Conservation (phyloP, 1,139 yeast species). For the Sugiyamaella novakii region DNA sequence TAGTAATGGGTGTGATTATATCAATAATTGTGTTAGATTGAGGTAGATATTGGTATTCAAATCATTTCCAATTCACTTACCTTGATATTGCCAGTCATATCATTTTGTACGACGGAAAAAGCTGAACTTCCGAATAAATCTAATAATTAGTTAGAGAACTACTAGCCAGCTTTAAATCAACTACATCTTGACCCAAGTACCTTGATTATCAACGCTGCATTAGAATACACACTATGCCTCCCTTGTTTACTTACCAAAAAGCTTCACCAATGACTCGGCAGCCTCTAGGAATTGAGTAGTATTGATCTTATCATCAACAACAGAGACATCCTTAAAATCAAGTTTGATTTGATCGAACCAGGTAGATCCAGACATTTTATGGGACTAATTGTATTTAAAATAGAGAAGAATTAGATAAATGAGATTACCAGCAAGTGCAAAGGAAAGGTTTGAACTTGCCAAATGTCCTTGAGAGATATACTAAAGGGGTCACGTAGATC, state of each 20-base stretch:
- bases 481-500: too few species aligned
- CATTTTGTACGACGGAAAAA: conserved; percentile 80
- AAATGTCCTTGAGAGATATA: too few species aligned
- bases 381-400: background rate
- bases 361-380: conserved; percentile 40
- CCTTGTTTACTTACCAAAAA: conserved; percentile 70
- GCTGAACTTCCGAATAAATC: conserved; percentile 82
- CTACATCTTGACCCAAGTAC: too few species aligned
- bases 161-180: too few species aligned
- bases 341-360: conserved; percentile 77
- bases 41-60: too few species aligned
- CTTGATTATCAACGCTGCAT: too few species aligned
- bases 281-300: conserved; percentile 82
- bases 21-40: too few species aligned
- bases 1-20: background rate
- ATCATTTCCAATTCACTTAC: conserved; percentile 27
- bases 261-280: conserved; percentile 75
- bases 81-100: conserved; percentile 82
- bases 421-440: too few species aligned
- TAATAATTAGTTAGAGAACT: conserved; percentile 16
- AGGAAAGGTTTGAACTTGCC: too few species aligned
- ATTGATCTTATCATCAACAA: conserved; percentile 59
- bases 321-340: conserved; percentile 74
- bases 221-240: too few species aligned
- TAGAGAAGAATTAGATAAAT: too few species aligned